Evolutionary conservation across 331 rosid species (phyloP), one percentile per base, ranked within the genome.

Genomic region (Acacia concinna): DNA sequence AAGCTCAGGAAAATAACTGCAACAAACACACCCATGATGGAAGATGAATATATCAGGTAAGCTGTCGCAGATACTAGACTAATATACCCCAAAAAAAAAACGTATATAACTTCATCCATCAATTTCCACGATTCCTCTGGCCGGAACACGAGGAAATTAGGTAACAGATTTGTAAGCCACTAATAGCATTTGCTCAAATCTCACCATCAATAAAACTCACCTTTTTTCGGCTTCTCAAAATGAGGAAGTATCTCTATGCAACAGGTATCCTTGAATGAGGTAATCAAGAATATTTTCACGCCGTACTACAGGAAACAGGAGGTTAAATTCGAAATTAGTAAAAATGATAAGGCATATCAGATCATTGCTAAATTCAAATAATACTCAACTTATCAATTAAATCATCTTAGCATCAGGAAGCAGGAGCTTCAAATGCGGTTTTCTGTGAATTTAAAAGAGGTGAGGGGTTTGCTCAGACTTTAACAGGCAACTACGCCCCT

Each of bases 211-310:
- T 43, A 44, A 77, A 57, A 41, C 78, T 73, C 64, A 93, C 97
- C 94, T 81, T 74, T 83, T 68, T 89, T 83, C n/a, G 97, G 86
- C 75, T 79, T 88, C 85, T 84, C 85, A 74, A 70, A 65, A 63
- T 80, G 86, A 20, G 97, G 97, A 88, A 93, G 92, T 83, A 93
- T 93, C 91, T 93, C 97, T 81, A 93, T 87, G 90, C 84, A 91
- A 80, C 89, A 89, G 47, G 92, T 88, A 73, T 91, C 94, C 89
- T 93, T 89, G 81, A 93, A 93, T 47, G 97, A 93, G 78, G 97
- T 88, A 34, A 93, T 71, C 83, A 93, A 86, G 41, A 89, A 84
- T 41, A 93, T 91, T 70, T 80, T 87, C 85, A 85, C 88, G 11
- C 83, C 92, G 76, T 79, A 89, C 97, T 93, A 91, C 73, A 86